A percentile compares a stretch with the other conserved stretches of the same genome.
phyloP scores from a whole-genome alignment of 768 basidiomycete genomes.

The Lentinula guzmanii region DNA sequence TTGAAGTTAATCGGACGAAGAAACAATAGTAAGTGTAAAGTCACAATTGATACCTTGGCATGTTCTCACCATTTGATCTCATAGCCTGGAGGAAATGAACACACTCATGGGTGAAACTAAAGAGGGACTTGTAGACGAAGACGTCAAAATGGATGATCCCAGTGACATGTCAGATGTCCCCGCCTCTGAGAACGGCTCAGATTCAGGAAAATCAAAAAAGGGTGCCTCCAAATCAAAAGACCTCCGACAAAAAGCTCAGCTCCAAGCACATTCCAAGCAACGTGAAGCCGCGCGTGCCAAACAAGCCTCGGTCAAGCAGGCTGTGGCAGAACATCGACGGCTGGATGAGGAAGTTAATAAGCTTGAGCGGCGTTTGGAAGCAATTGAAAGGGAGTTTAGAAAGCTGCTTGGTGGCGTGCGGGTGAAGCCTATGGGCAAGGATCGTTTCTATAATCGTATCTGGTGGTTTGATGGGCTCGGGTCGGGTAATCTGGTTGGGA shows the following conservation, averaged over 20 bases:
- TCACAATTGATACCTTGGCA: background rate
- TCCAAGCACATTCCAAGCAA: conserved; percentile 68
- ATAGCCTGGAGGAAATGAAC: conserved; percentile 71
- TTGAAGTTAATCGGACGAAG: conserved; percentile 87
- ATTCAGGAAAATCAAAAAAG: conserved; percentile 40
- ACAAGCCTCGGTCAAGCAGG: conserved; percentile 75
- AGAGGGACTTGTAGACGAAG: conserved; percentile 47
- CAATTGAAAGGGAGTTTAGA: conserved; percentile 91
- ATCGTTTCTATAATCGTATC: conserved; percentile 90
- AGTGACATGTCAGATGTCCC: conserved; percentile 72
- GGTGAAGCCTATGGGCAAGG: conserved; percentile 83
- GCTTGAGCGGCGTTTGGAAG: conserved; percentile 73
- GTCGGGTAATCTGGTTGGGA: conserved; percentile 69
- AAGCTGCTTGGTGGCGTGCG: conserved; percentile 81
- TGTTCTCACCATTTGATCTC: conserved; percentile 6
- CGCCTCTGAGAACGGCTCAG: conserved; percentile 55
- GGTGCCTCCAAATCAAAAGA: conserved; percentile 39
- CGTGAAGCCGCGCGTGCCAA: conserved; percentile 75
- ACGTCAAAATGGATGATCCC: conserved; percentile 54
- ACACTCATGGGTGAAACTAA: conserved; percentile 53
- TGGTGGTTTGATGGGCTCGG: conserved; percentile 99
- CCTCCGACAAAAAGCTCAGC: conserved; percentile 45
- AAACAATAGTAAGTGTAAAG: conserved; percentile 70
- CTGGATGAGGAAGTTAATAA: conserved; percentile 87
- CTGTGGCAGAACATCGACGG: conserved; percentile 75